Base-by-base conservation (phyloP, 75 land plant genomes). In the Cunninghamia lanceolata region DNA sequence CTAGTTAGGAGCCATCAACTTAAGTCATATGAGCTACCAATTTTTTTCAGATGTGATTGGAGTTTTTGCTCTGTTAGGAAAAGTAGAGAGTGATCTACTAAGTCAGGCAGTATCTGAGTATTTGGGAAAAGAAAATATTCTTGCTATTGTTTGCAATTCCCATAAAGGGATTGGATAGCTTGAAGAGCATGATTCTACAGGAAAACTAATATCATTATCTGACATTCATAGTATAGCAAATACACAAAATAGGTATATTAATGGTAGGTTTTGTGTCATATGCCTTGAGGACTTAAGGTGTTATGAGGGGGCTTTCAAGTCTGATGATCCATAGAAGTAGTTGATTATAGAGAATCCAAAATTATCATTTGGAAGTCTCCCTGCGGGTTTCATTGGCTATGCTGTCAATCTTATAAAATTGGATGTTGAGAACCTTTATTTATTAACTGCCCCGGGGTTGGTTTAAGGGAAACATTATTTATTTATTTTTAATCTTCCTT, bases 21-120 rank as follows among this genome's bases (percentile, higher is more conserved):
- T 38, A 82, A 90, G 45, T 88, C 86, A 75, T 85, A 85, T 4
- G 40, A 87, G 35, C 28, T 66, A 34, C 74, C 86, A 17, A 79
- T 84, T 85, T n/a, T 87, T 73, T 5, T 86, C 89, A 56, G 96
- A 96, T 88, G 91, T 98, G 40, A 15, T 98, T 36, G 99, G 99
- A 63, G 75, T 93, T 86, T 95, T 98, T 42, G 96, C 95, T 70
- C 46, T 87, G 36, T 91, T 98, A 83, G 98, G 93, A 14, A 86
- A 90, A 89, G 92, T 93, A 53, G 91, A 93, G 30, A 90, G 92
- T 92, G 94, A 90, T 40, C 89, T 86, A 47, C 89, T 96, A 54
- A 95, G 94, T 93, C 89, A 94, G 99, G 88, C 93, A 42, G 85
- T 97, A 13, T 88, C 97, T 25, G 96, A 94, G 85, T 97, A 94